Conservation (phyloP, 176 grass and related monocot species). For the Saccharum spontaneum region DNA sequence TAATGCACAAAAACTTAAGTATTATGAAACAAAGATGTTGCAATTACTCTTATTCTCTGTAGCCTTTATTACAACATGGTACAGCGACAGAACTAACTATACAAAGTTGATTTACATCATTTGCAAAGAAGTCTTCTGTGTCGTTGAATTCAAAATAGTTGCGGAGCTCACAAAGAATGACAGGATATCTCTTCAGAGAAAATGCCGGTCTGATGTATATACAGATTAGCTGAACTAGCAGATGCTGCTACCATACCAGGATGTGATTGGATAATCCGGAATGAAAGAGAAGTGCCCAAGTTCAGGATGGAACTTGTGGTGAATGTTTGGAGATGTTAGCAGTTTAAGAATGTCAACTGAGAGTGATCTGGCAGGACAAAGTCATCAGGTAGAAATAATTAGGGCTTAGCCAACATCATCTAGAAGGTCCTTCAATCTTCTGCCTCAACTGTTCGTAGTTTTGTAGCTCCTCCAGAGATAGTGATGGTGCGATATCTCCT, state of each 20-base stretch:
- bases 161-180: background rate
- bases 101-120: background rate
- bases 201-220: background rate
- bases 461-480: conserved; percentile 59
- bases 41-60: background rate
- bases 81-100: background rate
- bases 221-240: background rate
- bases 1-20: background rate
- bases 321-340: background rate
- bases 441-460: conserved; percentile 67
- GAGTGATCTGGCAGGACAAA: background rate
- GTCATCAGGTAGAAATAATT: background rate
- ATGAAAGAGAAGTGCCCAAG: background rate
- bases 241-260: background rate
- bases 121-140: background rate
- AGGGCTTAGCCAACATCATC: conserved; percentile 33
- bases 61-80: background rate
- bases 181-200: background rate
- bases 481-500: conserved; percentile 67
- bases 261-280: background rate
- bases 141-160: background rate
- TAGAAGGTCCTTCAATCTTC: conserved; percentile 74
- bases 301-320: background rate
- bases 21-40: background rate
- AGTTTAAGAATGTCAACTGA: background rate